These are phyloP conservation scores for Nigrograna mackinnonii DNA, from an alignment of 2,329 filamentous ascomycete genomes.

Conservation along the genomic window DNA sequence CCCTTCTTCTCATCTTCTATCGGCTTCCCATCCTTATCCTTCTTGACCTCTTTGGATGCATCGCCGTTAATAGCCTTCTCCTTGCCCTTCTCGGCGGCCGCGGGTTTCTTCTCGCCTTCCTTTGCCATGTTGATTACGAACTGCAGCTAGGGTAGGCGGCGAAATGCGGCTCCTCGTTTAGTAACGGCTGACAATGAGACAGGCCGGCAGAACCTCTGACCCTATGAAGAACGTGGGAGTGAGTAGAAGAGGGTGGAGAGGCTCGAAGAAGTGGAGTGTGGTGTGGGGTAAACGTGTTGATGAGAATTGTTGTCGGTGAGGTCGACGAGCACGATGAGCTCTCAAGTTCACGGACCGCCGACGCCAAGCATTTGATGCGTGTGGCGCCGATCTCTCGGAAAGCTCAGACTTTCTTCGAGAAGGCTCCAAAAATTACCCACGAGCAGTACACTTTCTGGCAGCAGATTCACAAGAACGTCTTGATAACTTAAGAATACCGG, in stretches of 20 bases:
- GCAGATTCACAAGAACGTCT: no score
- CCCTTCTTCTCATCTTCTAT: conserved; percentile 76
- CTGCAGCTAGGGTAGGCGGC: conserved; percentile 38
- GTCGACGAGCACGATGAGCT: background rate
- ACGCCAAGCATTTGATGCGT: no score
- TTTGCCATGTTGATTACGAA: conserved; percentile 74
- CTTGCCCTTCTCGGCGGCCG: conserved; percentile 91
- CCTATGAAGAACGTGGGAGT: no score
- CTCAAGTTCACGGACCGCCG: background rate
- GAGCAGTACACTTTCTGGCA: no score
- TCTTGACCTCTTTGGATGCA: conserved; percentile 60
- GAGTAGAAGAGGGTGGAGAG: background rate
- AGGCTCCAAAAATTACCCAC: no score
- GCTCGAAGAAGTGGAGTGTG: background rate
- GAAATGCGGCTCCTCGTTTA: conserved; percentile 21
- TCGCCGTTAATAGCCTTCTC: conserved; percentile 79
- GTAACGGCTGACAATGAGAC: background rate
- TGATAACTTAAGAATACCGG: no score
- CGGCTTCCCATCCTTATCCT: conserved; percentile 72
- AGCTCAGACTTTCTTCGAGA: no score
- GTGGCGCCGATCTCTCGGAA: no score
- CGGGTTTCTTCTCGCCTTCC: conserved; percentile 83
- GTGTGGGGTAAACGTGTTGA: conserved; percentile 1
- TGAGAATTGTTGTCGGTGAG: conserved; percentile 10
- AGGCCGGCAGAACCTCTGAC: no score